Conservation (phyloP, 768 basidiomycete genomes). For the Hypsizygus marmoreus region DNA sequence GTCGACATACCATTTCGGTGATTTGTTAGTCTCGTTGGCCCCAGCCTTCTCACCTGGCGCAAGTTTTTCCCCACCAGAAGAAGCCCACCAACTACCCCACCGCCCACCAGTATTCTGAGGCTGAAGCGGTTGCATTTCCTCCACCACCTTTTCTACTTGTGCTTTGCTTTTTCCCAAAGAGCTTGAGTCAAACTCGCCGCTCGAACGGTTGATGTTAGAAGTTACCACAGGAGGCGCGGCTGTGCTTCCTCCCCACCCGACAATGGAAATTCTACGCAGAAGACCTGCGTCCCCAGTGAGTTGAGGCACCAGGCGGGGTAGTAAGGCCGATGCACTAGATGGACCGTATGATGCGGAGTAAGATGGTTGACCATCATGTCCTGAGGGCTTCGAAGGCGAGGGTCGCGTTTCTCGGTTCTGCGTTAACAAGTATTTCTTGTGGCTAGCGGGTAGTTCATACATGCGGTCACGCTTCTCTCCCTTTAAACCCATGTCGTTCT, state of each 20-base stretch:
- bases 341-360: slow-evolving; percentile 60
- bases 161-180: slow-evolving; percentile 26
- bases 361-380: slow-evolving; percentile 31
- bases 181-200: slow-evolving; percentile 36
- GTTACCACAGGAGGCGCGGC: slow-evolving; percentile 37
- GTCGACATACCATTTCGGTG: slow-evolving; percentile 66
- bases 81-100: slow-evolving; percentile 77
- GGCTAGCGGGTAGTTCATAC: slow-evolving; percentile 57
- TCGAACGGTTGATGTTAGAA: slow-evolving; percentile 33
- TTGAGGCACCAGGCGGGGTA: slow-evolving; percentile 72
- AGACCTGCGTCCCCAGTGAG: slow-evolving; percentile 71
- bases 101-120: slow-evolving; percentile 75
- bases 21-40: slow-evolving; percentile 41
- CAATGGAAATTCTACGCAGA: slow-evolving; percentile 67
- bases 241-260: slow-evolving; percentile 53
- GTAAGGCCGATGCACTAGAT: slow-evolving; percentile 53
- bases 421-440: slow-evolving; percentile 67
- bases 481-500: slow-evolving; percentile 78
- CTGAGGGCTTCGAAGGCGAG: slow-evolving; percentile 25
- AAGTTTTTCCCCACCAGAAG: slow-evolving; percentile 58
- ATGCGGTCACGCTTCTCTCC: slow-evolving; percentile 67
- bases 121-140: slow-evolving; percentile 44
- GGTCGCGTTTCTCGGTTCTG: slow-evolving; percentile 50
- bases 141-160: slow-evolving; percentile 31
- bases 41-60: slow-evolving; percentile 24